These are phyloP conservation scores for Trebouxia gelatinosa DNA, from an alignment of 163 green algal species.

Conservation along the genomic window DNA sequence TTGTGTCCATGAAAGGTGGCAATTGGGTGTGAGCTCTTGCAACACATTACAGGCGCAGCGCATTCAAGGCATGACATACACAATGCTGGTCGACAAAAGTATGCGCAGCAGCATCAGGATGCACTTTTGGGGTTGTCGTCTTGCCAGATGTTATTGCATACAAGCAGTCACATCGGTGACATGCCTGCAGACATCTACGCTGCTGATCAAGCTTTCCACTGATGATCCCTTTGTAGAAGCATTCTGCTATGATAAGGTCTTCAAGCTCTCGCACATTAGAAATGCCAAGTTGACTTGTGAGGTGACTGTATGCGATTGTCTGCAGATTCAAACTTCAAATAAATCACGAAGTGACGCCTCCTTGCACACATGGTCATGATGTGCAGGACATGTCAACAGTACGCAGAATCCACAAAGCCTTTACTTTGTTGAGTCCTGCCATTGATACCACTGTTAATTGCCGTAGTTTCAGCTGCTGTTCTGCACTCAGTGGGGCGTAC, in stretches of 20 bases:
- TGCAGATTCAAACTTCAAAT: conserved; percentile 6
- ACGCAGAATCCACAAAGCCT: background rate
- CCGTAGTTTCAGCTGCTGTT: conserved; percentile 79
- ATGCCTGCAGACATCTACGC: conserved; percentile 37
- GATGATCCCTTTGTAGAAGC: conserved; percentile 82
- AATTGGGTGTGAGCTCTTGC: no score
- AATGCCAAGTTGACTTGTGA: conserved; percentile 71
- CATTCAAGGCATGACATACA: no score
- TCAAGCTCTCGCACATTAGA: conserved; percentile 81
- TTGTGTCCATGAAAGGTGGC: no score
- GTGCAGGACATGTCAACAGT: background rate
- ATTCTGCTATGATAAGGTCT: conserved; percentile 90
- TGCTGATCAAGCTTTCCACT: conserved; percentile 83
- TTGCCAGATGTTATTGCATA: no score
- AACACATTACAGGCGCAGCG: no score
- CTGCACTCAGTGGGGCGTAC: conserved; percentile 51
- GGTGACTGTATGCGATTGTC: conserved; percentile 63
- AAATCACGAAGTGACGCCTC: background rate
- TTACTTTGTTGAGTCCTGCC: conserved; percentile 60
- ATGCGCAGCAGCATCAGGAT: no score
- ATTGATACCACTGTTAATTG: conserved; percentile 79
- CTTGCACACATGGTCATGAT: background rate
- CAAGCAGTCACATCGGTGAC: background rate
- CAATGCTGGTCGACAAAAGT: no score
- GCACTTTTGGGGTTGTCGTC: no score